Evolutionary conservation across 805 yeast genomes (phyloP).

Genomic region (Pichia cabralensis): DNA sequence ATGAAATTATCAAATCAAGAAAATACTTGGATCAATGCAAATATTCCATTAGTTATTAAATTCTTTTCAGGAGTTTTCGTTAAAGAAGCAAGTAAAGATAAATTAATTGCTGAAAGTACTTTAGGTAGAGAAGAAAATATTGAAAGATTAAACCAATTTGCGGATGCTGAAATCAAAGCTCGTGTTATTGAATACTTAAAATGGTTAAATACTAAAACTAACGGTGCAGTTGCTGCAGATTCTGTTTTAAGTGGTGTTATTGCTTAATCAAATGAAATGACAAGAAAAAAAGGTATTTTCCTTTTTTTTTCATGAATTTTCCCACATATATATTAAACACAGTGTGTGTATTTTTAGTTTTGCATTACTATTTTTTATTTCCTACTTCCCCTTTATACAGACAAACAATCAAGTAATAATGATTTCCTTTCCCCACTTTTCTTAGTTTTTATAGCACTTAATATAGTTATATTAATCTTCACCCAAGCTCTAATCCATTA

Average conservation of each 20-base stretch:
- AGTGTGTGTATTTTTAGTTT: too few relatives aligned
- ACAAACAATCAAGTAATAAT: too few relatives aligned
- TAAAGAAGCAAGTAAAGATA: conserved; percentile 66
- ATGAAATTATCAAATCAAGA: conserved; percentile 49
- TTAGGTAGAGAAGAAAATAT: conserved; percentile 79
- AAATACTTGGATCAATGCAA: conserved; percentile 41
- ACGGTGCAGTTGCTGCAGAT: conserved; percentile 51
- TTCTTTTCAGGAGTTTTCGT: conserved; percentile 61
- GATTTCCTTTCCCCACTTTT: too few relatives aligned
- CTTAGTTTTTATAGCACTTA: too few relatives aligned
- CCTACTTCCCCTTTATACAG: too few relatives aligned
- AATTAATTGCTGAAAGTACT: conserved; percentile 61
- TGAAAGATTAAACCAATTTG: conserved; percentile 73
- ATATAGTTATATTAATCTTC: too few relatives aligned
- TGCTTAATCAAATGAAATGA: too few relatives aligned
- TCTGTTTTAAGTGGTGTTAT: conserved; percentile 37
- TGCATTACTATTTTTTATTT: too few relatives aligned
- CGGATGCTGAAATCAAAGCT: conserved; percentile 50
- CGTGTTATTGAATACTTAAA: conserved; percentile 64
- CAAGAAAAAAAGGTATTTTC: too few relatives aligned
- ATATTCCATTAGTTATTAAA: conserved; percentile 54
- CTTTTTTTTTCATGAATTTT: too few relatives aligned
- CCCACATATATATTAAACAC: too few relatives aligned
- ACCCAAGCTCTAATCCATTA: too few relatives aligned
- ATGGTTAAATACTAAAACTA: conserved; percentile 54